Base-by-base conservation (phyloP, 345 rosid species). In the Physaria fendleri region DNA sequence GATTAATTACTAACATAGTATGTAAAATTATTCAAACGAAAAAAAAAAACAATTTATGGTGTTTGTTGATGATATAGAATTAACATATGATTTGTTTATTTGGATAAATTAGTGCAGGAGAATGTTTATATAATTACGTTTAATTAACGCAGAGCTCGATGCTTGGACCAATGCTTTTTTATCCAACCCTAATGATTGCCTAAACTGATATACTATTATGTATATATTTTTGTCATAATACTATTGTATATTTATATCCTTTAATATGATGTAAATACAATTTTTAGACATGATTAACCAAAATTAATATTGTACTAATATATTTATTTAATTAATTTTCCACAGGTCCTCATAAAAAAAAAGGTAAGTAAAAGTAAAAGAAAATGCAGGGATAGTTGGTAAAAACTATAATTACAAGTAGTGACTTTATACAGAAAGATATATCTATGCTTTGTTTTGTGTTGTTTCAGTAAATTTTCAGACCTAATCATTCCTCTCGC, bases 351-450 rank as follows among this genome's bases (percentile, higher is more conserved):
- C n/a, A n/a, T 52, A 43, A 56, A 14, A 28, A 44, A 24, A 61
- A 62, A 43, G 49, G 40, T 47, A 59, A 43, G n/a, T 18, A 55
- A 61, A 62, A 33, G 39, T 50, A 8, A 18, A 37, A 15, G 29
- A 49, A 44, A 20, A 14, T 21, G 63, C 44, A 69, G 63, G 20
- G 61, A 59, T 43, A 27, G 43, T 68, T 68, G 67, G 62, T 32
- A 52, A 68, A 68, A 68, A 68, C 67, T 53, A 68, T 68, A 60
- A 61, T 68, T 68, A 34, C 67, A 27, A 68, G 62, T 60, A 27
- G 54, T 20, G 73, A 51, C 72, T 68, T 60, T 51, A 60, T 20
- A 42, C 20, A 34, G 24, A 43, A 50, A 67, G 25, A 32, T 7
- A 40, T 3, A 41, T 64, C 15, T 12, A 8, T 43, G n/a, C 28